Percentiles rank a stretch among this genome's conserved stretches.
Evolutionary conservation across 139 green algal species (phyloP).

Genomic region (Chlamydomonas eustigma): DNA sequence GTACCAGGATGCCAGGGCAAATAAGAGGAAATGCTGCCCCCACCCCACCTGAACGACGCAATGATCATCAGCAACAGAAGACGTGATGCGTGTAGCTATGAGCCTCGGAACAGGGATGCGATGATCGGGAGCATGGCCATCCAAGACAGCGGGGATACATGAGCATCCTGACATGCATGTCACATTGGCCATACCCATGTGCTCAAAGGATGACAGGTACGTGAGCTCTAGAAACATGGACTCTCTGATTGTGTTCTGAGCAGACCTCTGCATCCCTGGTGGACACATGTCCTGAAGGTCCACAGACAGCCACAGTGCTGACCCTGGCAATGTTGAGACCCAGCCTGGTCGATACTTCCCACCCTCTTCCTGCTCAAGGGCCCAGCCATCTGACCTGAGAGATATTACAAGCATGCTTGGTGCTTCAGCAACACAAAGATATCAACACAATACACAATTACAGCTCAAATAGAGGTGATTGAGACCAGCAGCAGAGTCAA

Average conservation of each 20-base stretch:
- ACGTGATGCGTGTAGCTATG: not conserved
- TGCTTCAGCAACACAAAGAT: too few relatives aligned
- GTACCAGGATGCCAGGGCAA: too few relatives aligned
- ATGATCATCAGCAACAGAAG: not conserved
- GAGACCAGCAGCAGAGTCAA: too few relatives aligned
- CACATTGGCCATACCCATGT: slow-evolving; percentile 1
- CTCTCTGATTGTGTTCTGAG: not conserved
- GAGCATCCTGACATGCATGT: not conserved
- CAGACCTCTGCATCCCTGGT: not conserved
- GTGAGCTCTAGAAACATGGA: not conserved
- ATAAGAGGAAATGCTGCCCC: too few relatives aligned
- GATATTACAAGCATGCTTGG: too few relatives aligned
- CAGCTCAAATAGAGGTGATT: too few relatives aligned
- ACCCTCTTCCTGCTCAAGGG: not conserved
- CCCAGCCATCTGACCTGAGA: not conserved
- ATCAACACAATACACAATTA: too few relatives aligned
- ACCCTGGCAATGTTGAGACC: not conserved
- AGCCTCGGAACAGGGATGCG: not conserved
- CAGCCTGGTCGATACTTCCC: not conserved
- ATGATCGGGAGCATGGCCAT: not conserved
- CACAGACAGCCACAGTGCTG: not conserved
- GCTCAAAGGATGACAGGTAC: not conserved
- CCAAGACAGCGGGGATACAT: not conserved
- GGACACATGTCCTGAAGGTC: too few relatives aligned
- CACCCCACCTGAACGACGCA: not conserved